These are phyloP conservation scores for Backusella tuberculispora DNA, from an alignment of 192 early-diverging fungal genomes.

Conservation along the genomic window DNA sequence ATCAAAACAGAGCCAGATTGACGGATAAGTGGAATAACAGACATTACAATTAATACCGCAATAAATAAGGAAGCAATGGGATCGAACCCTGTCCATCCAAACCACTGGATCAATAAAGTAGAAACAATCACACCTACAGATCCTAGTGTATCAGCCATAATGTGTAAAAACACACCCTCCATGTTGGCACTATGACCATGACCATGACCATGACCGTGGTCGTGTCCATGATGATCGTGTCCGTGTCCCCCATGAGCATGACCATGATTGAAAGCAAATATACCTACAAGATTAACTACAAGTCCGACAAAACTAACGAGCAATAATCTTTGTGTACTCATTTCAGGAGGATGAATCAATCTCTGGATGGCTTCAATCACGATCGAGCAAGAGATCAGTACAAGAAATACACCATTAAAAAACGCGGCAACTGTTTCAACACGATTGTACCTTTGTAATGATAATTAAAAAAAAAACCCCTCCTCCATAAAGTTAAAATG, in stretches of 20 bases:
- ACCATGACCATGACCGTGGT: constrained; percentile 58
- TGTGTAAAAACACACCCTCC: constrained; percentile 92
- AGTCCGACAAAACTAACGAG: constrained; percentile 89
- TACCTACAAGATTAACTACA: constrained; percentile 91
- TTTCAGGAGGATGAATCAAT: constrained; percentile 81
- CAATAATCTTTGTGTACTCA: constrained; percentile 84
- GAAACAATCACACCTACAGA: constrained; percentile 97
- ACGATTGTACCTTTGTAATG: constrained; percentile 71
- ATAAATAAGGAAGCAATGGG: constrained; percentile 94
- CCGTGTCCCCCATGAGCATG: constrained; percentile 70
- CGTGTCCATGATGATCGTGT: constrained; percentile 59
- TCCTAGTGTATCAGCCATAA: constrained; percentile 93
- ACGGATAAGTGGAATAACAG: constrained; percentile 83
- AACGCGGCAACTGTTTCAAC: constrained; percentile 94
- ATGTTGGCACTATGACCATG: constrained; percentile 85
- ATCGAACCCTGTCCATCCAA: constrained; percentile 96
- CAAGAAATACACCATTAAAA: constrained; percentile 89
- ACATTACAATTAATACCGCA: constrained; percentile 82
- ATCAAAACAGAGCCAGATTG: constrained; percentile 64
- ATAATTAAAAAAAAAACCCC: not conserved
- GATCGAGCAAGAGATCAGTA: constrained; percentile 88
- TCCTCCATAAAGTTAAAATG: not conserved
- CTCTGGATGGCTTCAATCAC: constrained; percentile 91
- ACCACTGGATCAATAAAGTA: constrained; percentile 83
- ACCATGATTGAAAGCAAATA: constrained; percentile 90